phyloP scores from a whole-genome alignment of 306 rosid species.

The Gynostemma pentaphyllum region DNA sequence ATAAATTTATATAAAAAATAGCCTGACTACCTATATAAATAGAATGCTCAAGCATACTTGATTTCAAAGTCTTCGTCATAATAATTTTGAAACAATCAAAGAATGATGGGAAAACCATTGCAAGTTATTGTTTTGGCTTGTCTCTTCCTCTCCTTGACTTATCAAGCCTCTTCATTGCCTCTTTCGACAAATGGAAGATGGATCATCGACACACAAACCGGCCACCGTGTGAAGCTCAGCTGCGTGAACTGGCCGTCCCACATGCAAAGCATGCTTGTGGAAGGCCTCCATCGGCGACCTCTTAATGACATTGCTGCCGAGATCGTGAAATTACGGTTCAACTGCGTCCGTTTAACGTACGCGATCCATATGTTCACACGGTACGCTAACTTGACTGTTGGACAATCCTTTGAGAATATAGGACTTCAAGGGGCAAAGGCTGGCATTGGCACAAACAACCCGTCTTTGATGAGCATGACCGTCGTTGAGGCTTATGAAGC shows the following conservation, averaged over 20 bases:
- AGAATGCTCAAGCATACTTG: too few species aligned
- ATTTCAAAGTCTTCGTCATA: not conserved
- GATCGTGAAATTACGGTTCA: slow-evolving; percentile 12
- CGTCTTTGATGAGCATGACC: not conserved
- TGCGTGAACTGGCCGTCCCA: slow-evolving; percentile 31
- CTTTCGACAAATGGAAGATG: slow-evolving; percentile 29
- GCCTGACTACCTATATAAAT: too few species aligned
- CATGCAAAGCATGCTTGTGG: slow-evolving; percentile 28
- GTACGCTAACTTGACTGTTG: not conserved
- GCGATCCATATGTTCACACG: slow-evolving; percentile 46
- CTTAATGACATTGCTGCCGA: slow-evolving; percentile 15
- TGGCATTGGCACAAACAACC: not conserved
- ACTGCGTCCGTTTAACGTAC: slow-evolving; percentile 37
- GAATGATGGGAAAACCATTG: not conserved
- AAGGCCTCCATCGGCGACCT: slow-evolving; percentile 30
- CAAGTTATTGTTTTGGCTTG: not conserved
- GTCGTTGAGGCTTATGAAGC: slow-evolving; percentile 20
- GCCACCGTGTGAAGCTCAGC: slow-evolving; percentile 21
- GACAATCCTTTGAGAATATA: not conserved
- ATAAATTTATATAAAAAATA: too few species aligned
- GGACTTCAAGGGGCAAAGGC: not conserved
- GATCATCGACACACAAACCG: slow-evolving; percentile 26
- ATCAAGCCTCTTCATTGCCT: slow-evolving; percentile 16
- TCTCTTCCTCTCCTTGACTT: not conserved
- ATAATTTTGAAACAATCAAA: not conserved